A percentile compares a stretch with the other conserved stretches of the same genome.
These are phyloP conservation scores for Conticribra guillardii DNA, from an alignment of 108 stramenopile genomes.

Conservation along the genomic window DNA sequence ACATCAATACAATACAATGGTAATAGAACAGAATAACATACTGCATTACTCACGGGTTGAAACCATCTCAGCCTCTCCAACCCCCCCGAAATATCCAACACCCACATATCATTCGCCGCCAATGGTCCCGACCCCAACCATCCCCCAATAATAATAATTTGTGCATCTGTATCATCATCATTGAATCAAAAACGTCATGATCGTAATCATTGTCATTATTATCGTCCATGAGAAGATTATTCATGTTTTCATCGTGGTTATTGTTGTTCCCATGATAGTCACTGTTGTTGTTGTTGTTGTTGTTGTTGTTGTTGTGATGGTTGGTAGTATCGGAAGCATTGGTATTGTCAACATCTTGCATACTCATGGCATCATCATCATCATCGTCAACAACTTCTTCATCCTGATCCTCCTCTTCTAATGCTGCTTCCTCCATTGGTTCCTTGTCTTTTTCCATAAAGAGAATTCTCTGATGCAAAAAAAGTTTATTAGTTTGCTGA, in stretches of 20 bases:
- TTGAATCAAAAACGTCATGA: constrained; percentile 28
- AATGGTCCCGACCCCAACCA: constrained; percentile 90
- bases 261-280: too few relatives aligned
- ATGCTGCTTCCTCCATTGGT: background rate
- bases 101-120: constrained; percentile 88
- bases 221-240: too few relatives aligned
- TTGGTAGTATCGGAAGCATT: background rate
- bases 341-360: too few relatives aligned
- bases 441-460: background rate
- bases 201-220: constrained; percentile 29
- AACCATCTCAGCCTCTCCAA: constrained; percentile 62
- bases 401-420: constrained; percentile 2
- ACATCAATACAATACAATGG: too few relatives aligned
- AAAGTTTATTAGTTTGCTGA: too few relatives aligned
- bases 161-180: constrained; percentile 54
- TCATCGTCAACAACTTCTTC: too few relatives aligned
- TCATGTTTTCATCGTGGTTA: too few relatives aligned
- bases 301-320: too few relatives aligned
- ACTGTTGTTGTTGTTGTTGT: too few relatives aligned
- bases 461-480: too few relatives aligned
- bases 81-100: constrained; percentile 73
- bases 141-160: constrained; percentile 93
- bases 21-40: background rate
- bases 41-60: constrained; percentile 50
- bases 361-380: too few relatives aligned